Evolutionary conservation across 2,329 filamentous ascomycete genomes (phyloP).

Genomic region (Pseudogymnoascus sp.): DNA sequence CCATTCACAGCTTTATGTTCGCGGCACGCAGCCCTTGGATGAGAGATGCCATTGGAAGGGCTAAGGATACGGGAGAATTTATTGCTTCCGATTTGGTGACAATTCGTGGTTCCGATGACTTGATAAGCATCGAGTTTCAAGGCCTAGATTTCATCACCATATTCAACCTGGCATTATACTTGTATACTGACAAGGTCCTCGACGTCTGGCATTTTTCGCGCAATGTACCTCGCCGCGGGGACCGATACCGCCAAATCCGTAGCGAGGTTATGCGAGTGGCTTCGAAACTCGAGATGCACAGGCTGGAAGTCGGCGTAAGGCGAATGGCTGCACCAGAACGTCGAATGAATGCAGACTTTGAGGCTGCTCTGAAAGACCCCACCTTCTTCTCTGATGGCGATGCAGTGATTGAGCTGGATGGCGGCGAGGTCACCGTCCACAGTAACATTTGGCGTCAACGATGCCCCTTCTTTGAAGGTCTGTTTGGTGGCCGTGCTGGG

Average conservation of each 20-base stretch:
- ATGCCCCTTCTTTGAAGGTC: constrained; percentile 84
- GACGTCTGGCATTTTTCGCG: constrained; percentile 80
- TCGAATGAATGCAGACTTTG: constrained; percentile 62
- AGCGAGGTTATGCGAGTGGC: constrained; percentile 83
- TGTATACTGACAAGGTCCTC: constrained; percentile 71
- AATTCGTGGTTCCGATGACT: constrained; percentile 45
- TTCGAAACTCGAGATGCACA: constrained; percentile 57
- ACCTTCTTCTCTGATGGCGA: constrained; percentile 74
- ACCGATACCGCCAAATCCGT: constrained; percentile 70
- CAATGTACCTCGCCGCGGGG: constrained; percentile 51
- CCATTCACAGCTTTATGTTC: constrained; percentile 75
- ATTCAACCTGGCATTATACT: constrained; percentile 69
- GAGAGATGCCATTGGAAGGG: constrained; percentile 50
- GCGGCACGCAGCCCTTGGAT: constrained; percentile 64
- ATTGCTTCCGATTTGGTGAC: constrained; percentile 52
- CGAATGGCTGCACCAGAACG: constrained; percentile 59
- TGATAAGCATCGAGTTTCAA: constrained; percentile 54
- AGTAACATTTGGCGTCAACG: constrained; percentile 71
- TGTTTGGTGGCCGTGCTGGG: constrained; percentile 80
- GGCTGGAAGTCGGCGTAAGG: constrained; percentile 68
- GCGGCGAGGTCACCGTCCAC: constrained; percentile 64
- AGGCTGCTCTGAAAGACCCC: constrained; percentile 57
- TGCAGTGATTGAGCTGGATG: constrained; percentile 68
- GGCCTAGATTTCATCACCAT: constrained; percentile 69
- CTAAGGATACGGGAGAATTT: constrained; percentile 45